Evolutionary conservation across 805 yeast genomes (phyloP).

Genomic region (Peterozyma toletana): DNA sequence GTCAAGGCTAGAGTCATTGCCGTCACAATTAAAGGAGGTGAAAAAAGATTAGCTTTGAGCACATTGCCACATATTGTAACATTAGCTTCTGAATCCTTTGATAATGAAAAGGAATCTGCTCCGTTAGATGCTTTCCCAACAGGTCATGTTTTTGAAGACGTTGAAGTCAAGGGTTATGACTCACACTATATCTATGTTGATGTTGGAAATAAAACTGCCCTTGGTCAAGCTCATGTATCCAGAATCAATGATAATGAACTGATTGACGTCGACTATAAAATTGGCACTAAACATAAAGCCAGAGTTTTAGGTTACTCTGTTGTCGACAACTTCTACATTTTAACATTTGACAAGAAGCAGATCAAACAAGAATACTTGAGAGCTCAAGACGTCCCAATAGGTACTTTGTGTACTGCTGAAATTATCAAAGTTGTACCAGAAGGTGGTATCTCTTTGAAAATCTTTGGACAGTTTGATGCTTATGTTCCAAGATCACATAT

Average conservation of each 20-base stretch:
- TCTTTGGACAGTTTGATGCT: slow-evolving; percentile 66
- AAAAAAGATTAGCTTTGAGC: slow-evolving; percentile 60
- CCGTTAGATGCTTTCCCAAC: slow-evolving; percentile 64
- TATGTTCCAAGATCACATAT: slow-evolving; percentile 69
- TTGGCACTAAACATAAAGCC: slow-evolving; percentile 66
- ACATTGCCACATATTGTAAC: slow-evolving; percentile 45
- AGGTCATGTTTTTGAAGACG: slow-evolving; percentile 63
- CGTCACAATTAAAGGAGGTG: slow-evolving; percentile 36
- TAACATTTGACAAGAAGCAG: slow-evolving; percentile 63
- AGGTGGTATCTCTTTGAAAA: slow-evolving; percentile 59
- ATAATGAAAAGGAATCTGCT: slow-evolving; percentile 20
- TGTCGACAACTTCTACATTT: slow-evolving; percentile 57
- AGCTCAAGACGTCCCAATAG: slow-evolving; percentile 67
- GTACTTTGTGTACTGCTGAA: slow-evolving; percentile 54
- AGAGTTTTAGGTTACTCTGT: slow-evolving; percentile 67
- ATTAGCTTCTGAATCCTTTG: slow-evolving; percentile 16
- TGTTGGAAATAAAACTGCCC: slow-evolving; percentile 40
- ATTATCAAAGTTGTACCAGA: slow-evolving; percentile 50
- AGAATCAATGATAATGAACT: slow-evolving; percentile 45
- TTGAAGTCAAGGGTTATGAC: slow-evolving; percentile 55
- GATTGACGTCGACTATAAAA: slow-evolving; percentile 40
- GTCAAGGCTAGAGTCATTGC: slow-evolving; percentile 69
- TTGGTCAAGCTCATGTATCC: slow-evolving; percentile 78
- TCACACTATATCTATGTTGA: slow-evolving; percentile 47
- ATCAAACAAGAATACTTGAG: slow-evolving; percentile 62